Percentiles rank a stretch among this genome's conserved stretches.
These are phyloP conservation scores for Euptelea pleiosperma DNA, from an alignment of 164 flowering plant genomes.

Conservation along the genomic window DNA sequence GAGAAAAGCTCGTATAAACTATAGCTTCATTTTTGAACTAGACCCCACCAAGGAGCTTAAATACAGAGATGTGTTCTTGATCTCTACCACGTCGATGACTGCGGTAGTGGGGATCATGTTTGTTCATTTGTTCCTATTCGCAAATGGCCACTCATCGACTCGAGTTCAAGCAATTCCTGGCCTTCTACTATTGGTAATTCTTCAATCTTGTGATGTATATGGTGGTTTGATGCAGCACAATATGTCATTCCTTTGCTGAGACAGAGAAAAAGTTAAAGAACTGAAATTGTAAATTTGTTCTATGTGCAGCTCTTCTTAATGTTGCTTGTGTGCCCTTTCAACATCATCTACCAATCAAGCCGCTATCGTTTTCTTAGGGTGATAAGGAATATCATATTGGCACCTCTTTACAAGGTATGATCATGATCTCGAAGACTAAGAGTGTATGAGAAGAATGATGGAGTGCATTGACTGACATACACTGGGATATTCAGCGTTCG, in stretches of 20 bases:
- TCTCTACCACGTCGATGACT: conserved; percentile 76
- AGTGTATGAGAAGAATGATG: no score
- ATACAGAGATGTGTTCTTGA: conserved; percentile 85
- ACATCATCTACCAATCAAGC: conserved; percentile 70
- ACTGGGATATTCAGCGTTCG: no score
- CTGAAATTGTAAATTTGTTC: conserved; percentile 4
- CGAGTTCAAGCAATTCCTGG: conserved; percentile 78
- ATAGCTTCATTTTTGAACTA: conserved; percentile 87
- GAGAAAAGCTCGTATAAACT: conserved; percentile 81
- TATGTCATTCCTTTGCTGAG: not conserved
- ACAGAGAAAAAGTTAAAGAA: not conserved
- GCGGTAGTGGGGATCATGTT: conserved; percentile 77
- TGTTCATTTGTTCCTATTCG: conserved; percentile 57
- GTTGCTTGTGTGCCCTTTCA: conserved; percentile 83
- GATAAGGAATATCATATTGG: conserved; percentile 67
- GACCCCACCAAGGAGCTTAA: conserved; percentile 81
- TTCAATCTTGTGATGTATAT: not conserved
- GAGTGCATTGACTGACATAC: no score
- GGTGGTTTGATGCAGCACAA: no score
- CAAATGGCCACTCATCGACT: conserved; percentile 60
- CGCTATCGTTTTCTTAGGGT: conserved; percentile 66
- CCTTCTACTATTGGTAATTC: conserved; percentile 63
- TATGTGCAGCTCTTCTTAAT: conserved; percentile 51
- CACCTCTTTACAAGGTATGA: conserved; percentile 87
- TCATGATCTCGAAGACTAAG: no score